Conservation (phyloP, 768 basidiomycete genomes). For the Tulasnella sp. region DNA sequence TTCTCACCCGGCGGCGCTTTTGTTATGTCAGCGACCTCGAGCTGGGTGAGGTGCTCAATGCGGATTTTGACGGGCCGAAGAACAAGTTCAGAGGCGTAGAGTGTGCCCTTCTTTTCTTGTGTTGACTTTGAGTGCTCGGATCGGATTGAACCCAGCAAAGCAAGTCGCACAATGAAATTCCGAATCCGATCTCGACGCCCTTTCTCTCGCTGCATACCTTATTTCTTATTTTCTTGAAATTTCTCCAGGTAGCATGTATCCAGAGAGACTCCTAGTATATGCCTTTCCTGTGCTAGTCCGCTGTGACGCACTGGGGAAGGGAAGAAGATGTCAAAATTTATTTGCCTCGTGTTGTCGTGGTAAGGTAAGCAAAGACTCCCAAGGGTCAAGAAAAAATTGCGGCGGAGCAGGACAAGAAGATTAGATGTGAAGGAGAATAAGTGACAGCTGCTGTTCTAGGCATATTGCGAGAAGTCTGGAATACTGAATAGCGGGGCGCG, state of each 20-base stretch:
- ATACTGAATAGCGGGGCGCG: too few relatives aligned
- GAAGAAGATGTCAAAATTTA: not conserved
- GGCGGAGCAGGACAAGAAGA: not conserved
- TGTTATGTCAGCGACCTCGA: not conserved
- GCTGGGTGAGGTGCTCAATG: not conserved
- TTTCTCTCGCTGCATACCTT: not conserved
- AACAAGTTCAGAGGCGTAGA: not conserved
- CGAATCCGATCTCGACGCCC: not conserved
- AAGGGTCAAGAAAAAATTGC: not conserved
- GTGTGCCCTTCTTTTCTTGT: not conserved
- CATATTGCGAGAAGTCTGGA: not conserved
- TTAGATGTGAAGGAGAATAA: too few relatives aligned
- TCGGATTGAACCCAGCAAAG: not conserved
- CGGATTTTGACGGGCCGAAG: not conserved
- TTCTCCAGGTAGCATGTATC: not conserved
- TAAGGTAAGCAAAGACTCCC: not conserved
- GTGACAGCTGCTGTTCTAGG: not conserved
- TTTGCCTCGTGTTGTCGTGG: not conserved
- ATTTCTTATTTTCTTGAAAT: not conserved
- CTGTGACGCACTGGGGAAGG: not conserved
- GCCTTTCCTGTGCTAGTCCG: not conserved
- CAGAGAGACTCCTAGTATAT: not conserved
- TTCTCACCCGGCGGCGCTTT: not conserved
- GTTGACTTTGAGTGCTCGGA: not conserved
- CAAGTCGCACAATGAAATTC: not conserved